A percentile compares a stretch with the other conserved stretches of the same genome.
Evolutionary conservation across 2,329 filamentous ascomycete species (phyloP).

Genomic region (Cladosporium colombiae): DNA sequence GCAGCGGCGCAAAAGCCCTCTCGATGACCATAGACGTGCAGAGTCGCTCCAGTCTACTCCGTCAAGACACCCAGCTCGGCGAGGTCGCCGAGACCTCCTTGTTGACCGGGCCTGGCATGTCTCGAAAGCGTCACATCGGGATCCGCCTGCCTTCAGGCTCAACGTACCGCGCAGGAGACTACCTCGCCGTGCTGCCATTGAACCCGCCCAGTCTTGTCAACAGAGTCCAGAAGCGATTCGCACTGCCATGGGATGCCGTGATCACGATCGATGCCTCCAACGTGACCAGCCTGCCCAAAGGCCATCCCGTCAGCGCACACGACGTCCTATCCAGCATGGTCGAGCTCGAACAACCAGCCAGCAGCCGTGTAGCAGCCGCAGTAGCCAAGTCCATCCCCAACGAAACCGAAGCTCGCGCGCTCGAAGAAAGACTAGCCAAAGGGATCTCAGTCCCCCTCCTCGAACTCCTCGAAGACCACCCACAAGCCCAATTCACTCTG

Average conservation of each 20-base stretch:
- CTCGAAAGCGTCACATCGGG: slow-evolving; percentile 58
- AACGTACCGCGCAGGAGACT: slow-evolving; percentile 63
- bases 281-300: slow-evolving; percentile 65
- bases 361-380: slow-evolving; percentile 40
- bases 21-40: slow-evolving; percentile 4
- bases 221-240: slow-evolving; percentile 64
- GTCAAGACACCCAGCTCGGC: slow-evolving; percentile 63
- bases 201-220: slow-evolving; percentile 63
- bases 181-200: slow-evolving; percentile 49
- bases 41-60: slow-evolving; percentile 39
- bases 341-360: slow-evolving; percentile 63
- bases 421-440: background rate
- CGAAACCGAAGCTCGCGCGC: background rate
- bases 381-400: slow-evolving; percentile 43
- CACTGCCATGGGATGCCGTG: slow-evolving; percentile 65
- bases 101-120: slow-evolving; percentile 48
- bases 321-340: slow-evolving; percentile 68
- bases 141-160: slow-evolving; percentile 47
- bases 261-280: slow-evolving; percentile 48
- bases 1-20: background rate
- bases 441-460: slow-evolving; percentile 45
- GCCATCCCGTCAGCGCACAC: slow-evolving; percentile 58
- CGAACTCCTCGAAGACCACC: slow-evolving; percentile 66
- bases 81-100: slow-evolving; percentile 55
- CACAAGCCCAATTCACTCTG: slow-evolving; percentile 60